Conservation (phyloP, 495 filamentous ascomycete species). For the Cryomyces antarcticus region DNA sequence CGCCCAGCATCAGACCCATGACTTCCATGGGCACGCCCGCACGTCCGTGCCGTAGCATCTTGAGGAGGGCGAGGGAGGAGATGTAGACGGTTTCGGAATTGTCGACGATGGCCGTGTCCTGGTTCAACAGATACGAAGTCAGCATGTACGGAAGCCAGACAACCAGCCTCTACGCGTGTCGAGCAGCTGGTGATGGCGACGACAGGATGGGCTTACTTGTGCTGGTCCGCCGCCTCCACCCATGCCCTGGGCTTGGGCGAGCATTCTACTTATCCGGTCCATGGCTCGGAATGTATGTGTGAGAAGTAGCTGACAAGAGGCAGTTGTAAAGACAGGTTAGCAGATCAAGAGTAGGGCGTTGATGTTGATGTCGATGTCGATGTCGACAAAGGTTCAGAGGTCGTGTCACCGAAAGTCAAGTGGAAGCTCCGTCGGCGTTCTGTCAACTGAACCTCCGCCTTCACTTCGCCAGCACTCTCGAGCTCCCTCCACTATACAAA, state of each 20-base stretch:
- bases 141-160: background rate
- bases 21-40: conserved; percentile 99
- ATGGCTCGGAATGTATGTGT: conserved; percentile 25
- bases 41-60: conserved; percentile 94
- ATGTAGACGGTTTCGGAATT: conserved; percentile 99
- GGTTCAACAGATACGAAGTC: background rate
- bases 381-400: too few species aligned
- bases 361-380: too few species aligned
- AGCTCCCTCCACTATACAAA: background rate
- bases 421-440: too few species aligned
- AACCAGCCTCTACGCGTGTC: too few species aligned
- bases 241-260: conserved; percentile 62
- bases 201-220: conserved; percentile 37
- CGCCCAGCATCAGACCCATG: conserved; percentile 97
- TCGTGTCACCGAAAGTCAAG: too few species aligned
- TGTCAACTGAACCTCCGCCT: background rate
- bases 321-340: background rate
- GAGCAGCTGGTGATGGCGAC: too few species aligned
- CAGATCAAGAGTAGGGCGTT: background rate
- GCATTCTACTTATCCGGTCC: conserved; percentile 74
- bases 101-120: conserved; percentile 88
- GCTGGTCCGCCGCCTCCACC: conserved; percentile 45
- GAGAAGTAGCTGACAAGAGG: background rate
- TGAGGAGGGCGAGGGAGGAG: conserved; percentile 86
- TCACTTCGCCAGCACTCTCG: background rate